Conservation (phyloP, 2,329 filamentous ascomycete genomes). For the Aspergillus brasiliensis region DNA sequence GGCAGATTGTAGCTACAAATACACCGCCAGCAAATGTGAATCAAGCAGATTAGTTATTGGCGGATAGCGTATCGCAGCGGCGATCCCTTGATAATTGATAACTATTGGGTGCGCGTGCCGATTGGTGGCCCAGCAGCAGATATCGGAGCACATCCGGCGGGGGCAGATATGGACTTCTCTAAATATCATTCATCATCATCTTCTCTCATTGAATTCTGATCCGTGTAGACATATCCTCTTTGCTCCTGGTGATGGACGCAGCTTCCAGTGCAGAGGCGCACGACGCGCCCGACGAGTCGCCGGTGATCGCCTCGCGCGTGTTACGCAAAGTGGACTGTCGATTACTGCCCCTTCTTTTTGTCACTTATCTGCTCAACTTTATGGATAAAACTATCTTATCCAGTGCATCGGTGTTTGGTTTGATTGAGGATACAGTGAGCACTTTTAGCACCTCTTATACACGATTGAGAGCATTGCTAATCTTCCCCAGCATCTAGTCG, state of each 20-base stretch:
- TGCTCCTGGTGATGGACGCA: neutral
- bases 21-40: too few relatives aligned
- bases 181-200: too few relatives aligned
- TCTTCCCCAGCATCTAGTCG: slow-evolving; percentile 43
- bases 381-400: slow-evolving; percentile 64
- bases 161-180: neutral
- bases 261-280: neutral
- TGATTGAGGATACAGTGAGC: slow-evolving; percentile 49
- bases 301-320: slow-evolving; percentile 24
- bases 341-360: slow-evolving; percentile 59
- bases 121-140: neutral
- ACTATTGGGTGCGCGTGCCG: neutral
- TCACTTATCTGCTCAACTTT: slow-evolving; percentile 62
- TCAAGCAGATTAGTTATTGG: neutral
- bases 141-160: neutral
- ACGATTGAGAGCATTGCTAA: neutral
- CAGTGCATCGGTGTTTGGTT: slow-evolving; percentile 59
- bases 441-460: neutral
- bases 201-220: too few relatives aligned
- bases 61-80: neutral
- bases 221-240: neutral
- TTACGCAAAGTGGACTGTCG: slow-evolving; percentile 59
- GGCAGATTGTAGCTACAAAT: neutral
- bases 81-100: neutral
- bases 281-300: neutral